A percentile compares a stretch with the other conserved stretches of the same genome.
phyloP scores from a whole-genome alignment of 768 basidiomycete genomes.

The Phanerochaete carnosa region DNA sequence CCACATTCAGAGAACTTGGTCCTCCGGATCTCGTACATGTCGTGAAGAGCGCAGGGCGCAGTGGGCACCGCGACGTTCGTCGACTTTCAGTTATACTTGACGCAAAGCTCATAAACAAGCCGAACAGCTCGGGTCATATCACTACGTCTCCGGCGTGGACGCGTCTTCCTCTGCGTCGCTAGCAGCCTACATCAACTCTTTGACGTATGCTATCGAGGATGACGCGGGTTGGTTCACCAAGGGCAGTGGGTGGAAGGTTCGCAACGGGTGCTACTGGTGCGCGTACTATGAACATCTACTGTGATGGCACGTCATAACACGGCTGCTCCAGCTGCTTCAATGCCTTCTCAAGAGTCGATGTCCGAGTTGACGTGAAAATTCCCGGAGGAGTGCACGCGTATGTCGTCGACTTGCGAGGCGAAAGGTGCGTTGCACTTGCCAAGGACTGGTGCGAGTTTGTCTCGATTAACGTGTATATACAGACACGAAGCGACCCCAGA shows the following conservation, averaged over 20 bases:
- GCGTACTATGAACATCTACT: slow-evolving; percentile 20
- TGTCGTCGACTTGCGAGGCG: slow-evolving; percentile 90
- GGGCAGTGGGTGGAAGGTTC: slow-evolving; percentile 82
- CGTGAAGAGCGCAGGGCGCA: slow-evolving; percentile 83
- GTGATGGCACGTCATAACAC: background rate
- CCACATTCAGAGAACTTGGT: slow-evolving; percentile 93
- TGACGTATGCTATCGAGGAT: slow-evolving; percentile 95
- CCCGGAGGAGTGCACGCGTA: slow-evolving; percentile 96
- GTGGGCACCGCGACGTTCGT: slow-evolving; percentile 85
- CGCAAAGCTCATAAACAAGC: slow-evolving; percentile 3
- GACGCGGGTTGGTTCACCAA: slow-evolving; percentile 90
- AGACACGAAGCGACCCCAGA: slow-evolving; percentile 90
- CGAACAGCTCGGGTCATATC: slow-evolving; percentile 86
- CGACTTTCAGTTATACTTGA: background rate
- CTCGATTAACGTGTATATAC: background rate
- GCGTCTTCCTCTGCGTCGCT: slow-evolving; percentile 96
- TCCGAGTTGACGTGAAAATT: slow-evolving; percentile 97
- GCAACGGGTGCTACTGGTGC: slow-evolving; percentile 90
- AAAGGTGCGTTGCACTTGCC: slow-evolving; percentile 58
- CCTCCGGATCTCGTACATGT: slow-evolving; percentile 97
- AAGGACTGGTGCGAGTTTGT: slow-evolving; percentile 10
- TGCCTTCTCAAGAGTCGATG: slow-evolving; percentile 94
- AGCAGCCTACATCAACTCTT: slow-evolving; percentile 96
- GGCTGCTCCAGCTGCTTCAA: slow-evolving; percentile 77
- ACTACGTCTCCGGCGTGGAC: slow-evolving; percentile 98